Percentiles rank a stretch among this genome's conserved stretches.
These are phyloP conservation scores for Mucuna pruriens DNA, from an alignment of 306 rosid species.

Conservation along the genomic window DNA sequence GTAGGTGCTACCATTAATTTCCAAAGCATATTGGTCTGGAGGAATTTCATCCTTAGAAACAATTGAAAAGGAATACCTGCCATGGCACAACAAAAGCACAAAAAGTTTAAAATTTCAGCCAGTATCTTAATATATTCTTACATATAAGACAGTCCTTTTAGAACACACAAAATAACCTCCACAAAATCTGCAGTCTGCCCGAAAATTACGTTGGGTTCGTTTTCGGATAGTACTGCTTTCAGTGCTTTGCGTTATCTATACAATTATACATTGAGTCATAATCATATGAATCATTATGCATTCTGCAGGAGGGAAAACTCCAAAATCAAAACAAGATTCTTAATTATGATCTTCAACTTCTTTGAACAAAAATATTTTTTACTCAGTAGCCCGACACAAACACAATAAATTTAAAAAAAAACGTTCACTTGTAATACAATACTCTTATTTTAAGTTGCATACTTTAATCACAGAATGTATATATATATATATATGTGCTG, in stretches of 20 bases:
- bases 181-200: neutral
- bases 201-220: neutral
- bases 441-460: slow-evolving; percentile 4
- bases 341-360: neutral
- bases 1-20: slow-evolving; percentile 57
- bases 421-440: slow-evolving; percentile 5
- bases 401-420: neutral
- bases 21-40: slow-evolving; percentile 75
- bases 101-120: slow-evolving; percentile 24
- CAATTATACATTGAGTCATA: neutral
- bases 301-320: neutral
- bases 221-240: neutral
- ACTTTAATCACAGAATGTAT: neutral
- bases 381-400: neutral
- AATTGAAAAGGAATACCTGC: slow-evolving; percentile 78
- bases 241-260: neutral
- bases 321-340: neutral
- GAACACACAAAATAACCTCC: neutral
- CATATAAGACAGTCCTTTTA: slow-evolving; percentile 13
- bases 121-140: slow-evolving; percentile 23
- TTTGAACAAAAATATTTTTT: neutral
- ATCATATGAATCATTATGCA: neutral
- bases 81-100: slow-evolving; percentile 40
- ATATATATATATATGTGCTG: too few species aligned
- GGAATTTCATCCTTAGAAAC: slow-evolving; percentile 80